Conservation (phyloP, 192 early-diverging fungal species). For the Dissophora globulifera region DNA sequence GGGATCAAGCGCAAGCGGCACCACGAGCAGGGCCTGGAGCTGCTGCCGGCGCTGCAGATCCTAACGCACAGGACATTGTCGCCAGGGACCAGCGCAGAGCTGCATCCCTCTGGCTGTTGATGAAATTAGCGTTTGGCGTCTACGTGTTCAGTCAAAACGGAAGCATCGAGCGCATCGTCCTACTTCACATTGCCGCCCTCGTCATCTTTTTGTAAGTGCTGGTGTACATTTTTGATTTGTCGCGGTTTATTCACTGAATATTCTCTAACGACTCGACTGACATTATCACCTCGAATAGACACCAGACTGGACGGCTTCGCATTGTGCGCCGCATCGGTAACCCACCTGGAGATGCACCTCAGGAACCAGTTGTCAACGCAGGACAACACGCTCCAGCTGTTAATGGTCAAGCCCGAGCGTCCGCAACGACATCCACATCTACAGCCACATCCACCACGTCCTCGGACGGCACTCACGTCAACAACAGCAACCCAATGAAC, state of each 20-base stretch:
- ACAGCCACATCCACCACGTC: slow-evolving; percentile 10
- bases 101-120: slow-evolving; percentile 64
- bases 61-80: slow-evolving; percentile 34
- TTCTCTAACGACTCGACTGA: no score
- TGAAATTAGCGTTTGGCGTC: slow-evolving; percentile 69
- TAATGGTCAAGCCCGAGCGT: neutral
- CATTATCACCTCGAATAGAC: slow-evolving; percentile 41
- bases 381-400: neutral
- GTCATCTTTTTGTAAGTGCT: slow-evolving; percentile 3
- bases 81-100: slow-evolving; percentile 54
- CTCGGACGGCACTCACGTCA: no score
- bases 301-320: slow-evolving; percentile 65
- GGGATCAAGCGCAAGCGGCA: slow-evolving; percentile 8
- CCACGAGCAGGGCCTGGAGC: slow-evolving; percentile 8
- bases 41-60: slow-evolving; percentile 8
- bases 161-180: slow-evolving; percentile 63
- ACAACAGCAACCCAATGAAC: neutral
- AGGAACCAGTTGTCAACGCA: slow-evolving; percentile 6
- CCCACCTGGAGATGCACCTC: slow-evolving; percentile 39
- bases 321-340: slow-evolving; percentile 53
- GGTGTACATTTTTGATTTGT: no score
- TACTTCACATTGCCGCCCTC: slow-evolving; percentile 65
- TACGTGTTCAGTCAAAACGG: slow-evolving; percentile 73
- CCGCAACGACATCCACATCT: slow-evolving; percentile 11
- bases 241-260: no score